Percentiles rank a stretch among this genome's conserved stretches.
phyloP scores from a whole-genome alignment of 805 yeast species.

The Saccharomycopsis sp. region DNA sequence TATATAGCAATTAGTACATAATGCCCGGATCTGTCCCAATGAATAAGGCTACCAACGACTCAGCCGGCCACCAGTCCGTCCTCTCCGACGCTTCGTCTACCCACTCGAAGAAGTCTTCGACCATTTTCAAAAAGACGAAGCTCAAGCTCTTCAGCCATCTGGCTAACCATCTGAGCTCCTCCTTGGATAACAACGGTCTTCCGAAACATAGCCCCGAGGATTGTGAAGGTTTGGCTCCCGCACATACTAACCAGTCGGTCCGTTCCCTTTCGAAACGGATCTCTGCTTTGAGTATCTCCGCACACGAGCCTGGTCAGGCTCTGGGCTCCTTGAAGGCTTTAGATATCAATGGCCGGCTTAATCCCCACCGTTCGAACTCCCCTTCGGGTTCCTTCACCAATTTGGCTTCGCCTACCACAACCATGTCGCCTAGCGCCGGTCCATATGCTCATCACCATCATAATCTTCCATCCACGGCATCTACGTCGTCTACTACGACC shows the following conservation, averaged over 20 bases:
- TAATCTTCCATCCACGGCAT: background rate
- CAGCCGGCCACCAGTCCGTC: background rate
- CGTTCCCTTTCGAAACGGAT: slow-evolving; percentile 4
- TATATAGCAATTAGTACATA: too few relatives aligned
- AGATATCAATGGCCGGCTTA: background rate
- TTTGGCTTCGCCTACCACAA: slow-evolving; percentile 1
- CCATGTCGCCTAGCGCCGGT: background rate
- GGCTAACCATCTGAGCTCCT: background rate
- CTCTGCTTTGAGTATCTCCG: slow-evolving; percentile 8
- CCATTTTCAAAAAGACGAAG: slow-evolving; percentile 9
- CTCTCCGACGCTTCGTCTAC: background rate
- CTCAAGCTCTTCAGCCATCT: slow-evolving; percentile 16
- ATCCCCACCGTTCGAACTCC: background rate
- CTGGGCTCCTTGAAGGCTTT: slow-evolving; percentile 30
- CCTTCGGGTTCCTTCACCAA: background rate
- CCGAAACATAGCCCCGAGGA: too few relatives aligned
- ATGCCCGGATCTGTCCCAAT: background rate
- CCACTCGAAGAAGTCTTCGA: background rate
- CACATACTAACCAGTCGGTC: slow-evolving; percentile 9
- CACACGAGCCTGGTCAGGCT: too few relatives aligned
- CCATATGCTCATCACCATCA: background rate
- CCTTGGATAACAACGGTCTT: slow-evolving; percentile 3
- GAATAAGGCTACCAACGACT: background rate
- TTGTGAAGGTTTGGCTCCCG: background rate
- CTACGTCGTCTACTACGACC: background rate